phyloP scores from a whole-genome alignment of 2,329 filamentous ascomycete species.

The Stagonosporopsis chrysanthemi region DNA sequence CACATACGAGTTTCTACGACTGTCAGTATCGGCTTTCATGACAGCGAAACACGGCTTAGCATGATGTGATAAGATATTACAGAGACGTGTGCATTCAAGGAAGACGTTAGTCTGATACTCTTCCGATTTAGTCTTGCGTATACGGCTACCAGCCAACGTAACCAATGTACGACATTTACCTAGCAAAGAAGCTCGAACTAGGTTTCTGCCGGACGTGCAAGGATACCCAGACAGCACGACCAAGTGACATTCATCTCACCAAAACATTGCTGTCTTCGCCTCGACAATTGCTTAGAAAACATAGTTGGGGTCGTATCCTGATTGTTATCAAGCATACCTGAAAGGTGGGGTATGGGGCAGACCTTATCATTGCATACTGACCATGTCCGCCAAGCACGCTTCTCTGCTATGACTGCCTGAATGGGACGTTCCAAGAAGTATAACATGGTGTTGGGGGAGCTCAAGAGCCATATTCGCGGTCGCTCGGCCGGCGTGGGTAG shows the following conservation, averaged over 20 bases:
- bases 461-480: neutral
- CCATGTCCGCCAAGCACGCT: constrained; percentile 1
- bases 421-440: neutral
- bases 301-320: neutral
- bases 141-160: neutral
- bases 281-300: neutral
- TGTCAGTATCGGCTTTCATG: neutral
- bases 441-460: neutral
- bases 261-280: neutral
- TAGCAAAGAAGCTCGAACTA: no score
- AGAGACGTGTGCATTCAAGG: neutral
- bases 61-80: neutral
- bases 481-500: neutral
- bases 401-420: constrained; percentile 3
- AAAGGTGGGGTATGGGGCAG: constrained; percentile 1
- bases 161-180: neutral
- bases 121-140: neutral
- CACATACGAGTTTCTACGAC: neutral
- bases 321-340: neutral
- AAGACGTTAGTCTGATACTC: neutral
- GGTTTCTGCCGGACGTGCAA: no score
- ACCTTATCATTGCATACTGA: constrained; percentile 12
- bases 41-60: neutral
- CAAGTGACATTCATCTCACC: neutral
- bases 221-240: no score